Percentiles rank a stretch among this genome's conserved stretches.
Evolutionary conservation across 331 rosid species (phyloP).

Genomic region (Prunus yedoensis): DNA sequence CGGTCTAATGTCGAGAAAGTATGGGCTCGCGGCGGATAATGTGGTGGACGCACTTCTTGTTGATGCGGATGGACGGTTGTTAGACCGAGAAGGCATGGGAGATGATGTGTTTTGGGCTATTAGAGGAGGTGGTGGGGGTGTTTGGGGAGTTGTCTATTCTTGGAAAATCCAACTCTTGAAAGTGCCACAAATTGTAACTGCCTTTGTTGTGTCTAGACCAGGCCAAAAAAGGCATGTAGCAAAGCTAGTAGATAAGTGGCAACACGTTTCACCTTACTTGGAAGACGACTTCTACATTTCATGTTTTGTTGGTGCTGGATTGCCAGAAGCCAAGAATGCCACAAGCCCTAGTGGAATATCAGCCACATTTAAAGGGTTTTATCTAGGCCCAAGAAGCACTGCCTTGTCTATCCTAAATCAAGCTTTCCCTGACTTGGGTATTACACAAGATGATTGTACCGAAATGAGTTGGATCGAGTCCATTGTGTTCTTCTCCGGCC

Average conservation of each 20-base stretch:
- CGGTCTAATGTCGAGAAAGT: slow-evolving; percentile 64
- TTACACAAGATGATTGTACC: slow-evolving; percentile 48
- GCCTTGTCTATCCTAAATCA: slow-evolving; percentile 38
- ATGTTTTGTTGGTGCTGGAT: slow-evolving; percentile 53
- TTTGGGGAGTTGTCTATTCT: slow-evolving; percentile 70
- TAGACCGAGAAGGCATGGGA: slow-evolving; percentile 59
- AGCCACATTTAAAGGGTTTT: slow-evolving; percentile 56
- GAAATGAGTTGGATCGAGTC: slow-evolving; percentile 89
- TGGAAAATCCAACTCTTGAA: slow-evolving; percentile 60
- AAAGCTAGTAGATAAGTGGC: slow-evolving; percentile 60
- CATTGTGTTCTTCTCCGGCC: slow-evolving; percentile 58
- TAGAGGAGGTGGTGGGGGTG: slow-evolving; percentile 84
- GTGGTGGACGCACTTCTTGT: slow-evolving; percentile 65
- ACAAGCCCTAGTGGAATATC: slow-evolving; percentile 26
- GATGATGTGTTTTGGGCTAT: slow-evolving; percentile 94
- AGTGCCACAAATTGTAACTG: slow-evolving; percentile 53
- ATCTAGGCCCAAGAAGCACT: slow-evolving; percentile 39
- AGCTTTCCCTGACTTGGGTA: slow-evolving; percentile 47
- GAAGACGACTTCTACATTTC: slow-evolving; percentile 44
- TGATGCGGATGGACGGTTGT: slow-evolving; percentile 45
- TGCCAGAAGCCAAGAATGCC: slow-evolving; percentile 31
- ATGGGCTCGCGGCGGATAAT: slow-evolving; percentile 76
- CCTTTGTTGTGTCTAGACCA: slow-evolving; percentile 45
- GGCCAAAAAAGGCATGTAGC: slow-evolving; percentile 45
- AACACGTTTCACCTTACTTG: slow-evolving; percentile 61